Evolutionary conservation across 495 filamentous ascomycete genomes (phyloP).

Genomic region (Cercophora samala): DNA sequence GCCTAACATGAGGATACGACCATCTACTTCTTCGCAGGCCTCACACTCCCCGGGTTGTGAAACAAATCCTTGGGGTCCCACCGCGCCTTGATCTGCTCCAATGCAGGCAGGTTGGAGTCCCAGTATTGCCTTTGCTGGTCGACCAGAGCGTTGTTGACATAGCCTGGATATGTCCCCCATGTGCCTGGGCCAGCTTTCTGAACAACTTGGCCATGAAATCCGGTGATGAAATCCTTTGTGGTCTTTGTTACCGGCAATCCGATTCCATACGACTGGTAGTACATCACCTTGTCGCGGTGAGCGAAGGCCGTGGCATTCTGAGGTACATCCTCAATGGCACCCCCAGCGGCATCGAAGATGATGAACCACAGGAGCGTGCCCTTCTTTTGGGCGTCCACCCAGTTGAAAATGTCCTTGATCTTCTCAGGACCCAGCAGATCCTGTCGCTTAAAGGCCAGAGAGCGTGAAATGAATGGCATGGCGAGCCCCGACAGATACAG

Average conservation of each 20-base stretch:
- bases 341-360: slow-evolving; percentile 57
- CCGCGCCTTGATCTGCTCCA: slow-evolving; percentile 51
- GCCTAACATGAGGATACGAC: neutral
- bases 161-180: slow-evolving; percentile 64
- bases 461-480: slow-evolving; percentile 52
- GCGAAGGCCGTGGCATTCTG: slow-evolving; percentile 53
- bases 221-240: slow-evolving; percentile 47
- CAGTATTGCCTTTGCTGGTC: slow-evolving; percentile 56
- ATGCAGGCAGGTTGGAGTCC: slow-evolving; percentile 45
- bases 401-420: slow-evolving; percentile 48
- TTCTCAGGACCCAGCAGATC: slow-evolving; percentile 41
- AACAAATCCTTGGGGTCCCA: slow-evolving; percentile 57
- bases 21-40: slow-evolving; percentile 21
- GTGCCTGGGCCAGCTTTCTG: slow-evolving; percentile 30
- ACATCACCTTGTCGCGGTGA: slow-evolving; percentile 57
- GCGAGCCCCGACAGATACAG: slow-evolving; percentile 46
- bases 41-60: slow-evolving; percentile 63
- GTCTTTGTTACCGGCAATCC: slow-evolving; percentile 44
- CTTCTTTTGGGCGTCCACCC: slow-evolving; percentile 48
- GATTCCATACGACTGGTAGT: slow-evolving; percentile 57
- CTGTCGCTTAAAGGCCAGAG: slow-evolving; percentile 48
- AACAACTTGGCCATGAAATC: slow-evolving; percentile 43
- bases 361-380: slow-evolving; percentile 53
- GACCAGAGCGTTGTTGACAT: slow-evolving; percentile 60
- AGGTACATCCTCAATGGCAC: slow-evolving; percentile 46